A percentile compares a stretch with the other conserved stretches of the same genome.
Evolutionary conservation across 139 green algal species (phyloP).

Genomic region (Ostreobium quekettii): DNA sequence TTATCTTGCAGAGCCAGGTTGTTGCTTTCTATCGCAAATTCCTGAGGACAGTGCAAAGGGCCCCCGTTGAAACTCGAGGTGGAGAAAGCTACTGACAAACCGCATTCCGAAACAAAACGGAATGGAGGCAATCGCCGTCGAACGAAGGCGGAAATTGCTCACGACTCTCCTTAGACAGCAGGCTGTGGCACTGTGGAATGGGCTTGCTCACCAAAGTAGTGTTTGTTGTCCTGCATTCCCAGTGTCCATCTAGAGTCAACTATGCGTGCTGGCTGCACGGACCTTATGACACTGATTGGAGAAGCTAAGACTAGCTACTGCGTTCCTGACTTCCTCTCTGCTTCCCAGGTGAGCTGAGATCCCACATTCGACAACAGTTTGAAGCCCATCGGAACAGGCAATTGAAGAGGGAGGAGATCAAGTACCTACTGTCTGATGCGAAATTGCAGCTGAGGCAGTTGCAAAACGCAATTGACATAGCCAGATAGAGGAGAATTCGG

Average conservation of each 20-base stretch:
- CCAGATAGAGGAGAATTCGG: constrained; percentile 11
- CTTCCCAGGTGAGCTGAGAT: constrained; percentile 23
- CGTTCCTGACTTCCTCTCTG: background rate
- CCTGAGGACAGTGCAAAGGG: constrained; percentile 21
- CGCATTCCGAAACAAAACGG: background rate
- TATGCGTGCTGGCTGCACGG: background rate
- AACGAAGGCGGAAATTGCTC: background rate
- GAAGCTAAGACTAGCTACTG: background rate
- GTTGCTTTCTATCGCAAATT: constrained; percentile 36
- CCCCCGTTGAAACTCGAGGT: constrained; percentile 22
- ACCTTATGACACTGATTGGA: background rate
- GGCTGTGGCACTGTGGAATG: background rate
- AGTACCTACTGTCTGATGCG: constrained; percentile 45
- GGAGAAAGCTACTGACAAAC: background rate
- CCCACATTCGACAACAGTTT: constrained; percentile 30
- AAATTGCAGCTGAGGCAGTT: constrained; percentile 36
- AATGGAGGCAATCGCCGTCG: background rate
- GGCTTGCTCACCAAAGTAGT: background rate
- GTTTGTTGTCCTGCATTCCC: no score
- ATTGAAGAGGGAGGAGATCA: constrained; percentile 28
- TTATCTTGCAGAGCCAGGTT: constrained; percentile 35
- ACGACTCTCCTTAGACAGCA: no score
- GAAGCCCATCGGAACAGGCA: constrained; percentile 21
- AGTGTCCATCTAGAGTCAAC: background rate
- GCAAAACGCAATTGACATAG: constrained; percentile 26